Base-by-base conservation (phyloP, 345 rosid species). In the Brassica rapa region DNA sequence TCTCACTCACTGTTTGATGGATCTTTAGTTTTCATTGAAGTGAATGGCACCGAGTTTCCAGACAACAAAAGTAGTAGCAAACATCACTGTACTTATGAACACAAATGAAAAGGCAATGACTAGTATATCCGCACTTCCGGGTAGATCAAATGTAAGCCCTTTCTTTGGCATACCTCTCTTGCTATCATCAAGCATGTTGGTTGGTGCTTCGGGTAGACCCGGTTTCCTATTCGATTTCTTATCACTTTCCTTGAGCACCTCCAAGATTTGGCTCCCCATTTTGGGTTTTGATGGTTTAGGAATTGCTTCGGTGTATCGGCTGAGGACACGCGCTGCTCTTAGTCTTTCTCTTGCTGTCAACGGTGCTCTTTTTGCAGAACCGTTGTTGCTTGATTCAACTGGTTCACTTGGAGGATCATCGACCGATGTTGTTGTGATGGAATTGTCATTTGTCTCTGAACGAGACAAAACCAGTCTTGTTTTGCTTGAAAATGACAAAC, bases 31-130 rank as follows among this genome's bases (percentile, higher is more conserved):
- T 73, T 94, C 94, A 0, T 94, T 92, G 61, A 92, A 94, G 84
- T 94, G 97, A 82, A 94, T 94, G 1, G 88, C 98, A 46, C 94
- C 96, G 6, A 86, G 91, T 85, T 94, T 94, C 98, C 97, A 92
- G 57, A 94, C 93, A 33, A 91, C 7, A 77, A 61, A 94, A 65
- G 98, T 92, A 11, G 97, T 94, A 7, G 95, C 87, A 66, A 94
- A 88, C 98, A 94, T 94, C 11, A 92, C 85, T 0, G 95, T 87
- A 86, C 97, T 94, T 80, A 94, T 91, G 23, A 91, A 82, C 68
- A 92, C 90, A 80, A 94, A 86, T 1, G 97, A 94, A 32, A 94
- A 83, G 15, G 68, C 87, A 1, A 92, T 81, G 33, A 91, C 15
- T 8, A 94, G 86, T 65, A 94, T 89, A 79, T 94, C 97, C 1